Evolutionary conservation across 495 filamentous ascomycete species (phyloP), one percentile per base, ranked within the genome.

Genomic region (Penicillium malachiteum): DNA sequence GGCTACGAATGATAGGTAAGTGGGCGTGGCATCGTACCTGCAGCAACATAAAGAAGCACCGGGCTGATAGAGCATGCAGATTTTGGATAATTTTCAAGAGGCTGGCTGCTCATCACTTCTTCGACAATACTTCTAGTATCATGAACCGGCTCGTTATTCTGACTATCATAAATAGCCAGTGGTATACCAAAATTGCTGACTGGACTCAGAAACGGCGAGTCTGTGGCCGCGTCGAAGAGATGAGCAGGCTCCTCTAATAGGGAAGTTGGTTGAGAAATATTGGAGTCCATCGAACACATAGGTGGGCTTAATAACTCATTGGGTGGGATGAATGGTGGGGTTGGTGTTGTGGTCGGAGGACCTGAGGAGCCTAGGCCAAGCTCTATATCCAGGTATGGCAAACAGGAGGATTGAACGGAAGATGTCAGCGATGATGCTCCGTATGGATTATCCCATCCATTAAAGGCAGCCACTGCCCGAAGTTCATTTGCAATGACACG

Each of bases 401-500:
- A 33, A 16, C 9, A 16, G 7, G 10, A 7, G 6, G 47, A 9
- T 13, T 57, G 44, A 1, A 44, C 8, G 1, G 14, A 35, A 0
- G 54, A 40, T 21, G 45, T 32, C 4, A 58, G 49, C 12, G 52
- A 47, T 3, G 53, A 45, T 13, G 60, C 16, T 2, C 44, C 38
- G 21, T 59, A 66, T 12, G 46, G 18, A 10, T 67, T 63, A 33
- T 60, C 57, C 72, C 70, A 75, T 18, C 68, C 67, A 35, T 71
- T 65, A 3, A 72, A 58, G 13, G 53, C 65, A 1, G 71, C 71
- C 5, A 67, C 67, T 1, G 71, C 71, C 50, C 68, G 56, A 0
- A 76, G 68, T 49, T 76, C 73, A 50, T 69, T 76, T 30, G 71
- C 73, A 16, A 76, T 70, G 8, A 76, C 73, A 4, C 71, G 73